Evolutionary conservation across 2,329 filamentous ascomycete genomes (phyloP).

Genomic region (Aspergillus sp.): DNA sequence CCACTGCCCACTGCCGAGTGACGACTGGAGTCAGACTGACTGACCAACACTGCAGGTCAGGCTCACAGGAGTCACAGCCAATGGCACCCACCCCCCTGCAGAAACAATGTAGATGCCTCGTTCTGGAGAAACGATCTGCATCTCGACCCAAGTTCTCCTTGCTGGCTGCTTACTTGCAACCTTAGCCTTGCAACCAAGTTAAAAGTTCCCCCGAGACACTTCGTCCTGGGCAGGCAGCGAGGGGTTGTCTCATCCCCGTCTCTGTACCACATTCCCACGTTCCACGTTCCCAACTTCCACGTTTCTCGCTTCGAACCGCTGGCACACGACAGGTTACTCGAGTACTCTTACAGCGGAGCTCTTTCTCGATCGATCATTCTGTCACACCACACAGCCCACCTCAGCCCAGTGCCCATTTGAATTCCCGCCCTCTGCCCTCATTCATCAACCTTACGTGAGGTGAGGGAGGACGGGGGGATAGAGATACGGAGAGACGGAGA

Average conservation of each 20-base stretch:
- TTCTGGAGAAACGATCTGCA: neutral
- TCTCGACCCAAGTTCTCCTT: neutral
- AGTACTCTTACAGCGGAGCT: too few relatives aligned
- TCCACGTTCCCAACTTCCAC: neutral
- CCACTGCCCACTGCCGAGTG: too few relatives aligned
- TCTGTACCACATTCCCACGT: neutral
- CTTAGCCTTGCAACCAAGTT: too few relatives aligned
- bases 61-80: too few relatives aligned
- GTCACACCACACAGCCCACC: too few relatives aligned
- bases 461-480: neutral
- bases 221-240: neutral
- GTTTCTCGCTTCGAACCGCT: too few relatives aligned
- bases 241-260: neutral
- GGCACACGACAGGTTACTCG: too few relatives aligned
- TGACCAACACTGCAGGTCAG: too few relatives aligned
- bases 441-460: neutral
- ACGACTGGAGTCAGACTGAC: too few relatives aligned
- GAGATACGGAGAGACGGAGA: too few relatives aligned
- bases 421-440: neutral
- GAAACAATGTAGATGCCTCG: neutral
- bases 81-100: neutral
- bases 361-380: too few relatives aligned
- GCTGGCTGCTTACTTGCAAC: neutral
- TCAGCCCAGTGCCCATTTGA: neutral
- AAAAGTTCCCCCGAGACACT: too few relatives aligned